Conservation (phyloP, 192 early-diverging fungal genomes). For the Phlyctochytrium arcticum region DNA sequence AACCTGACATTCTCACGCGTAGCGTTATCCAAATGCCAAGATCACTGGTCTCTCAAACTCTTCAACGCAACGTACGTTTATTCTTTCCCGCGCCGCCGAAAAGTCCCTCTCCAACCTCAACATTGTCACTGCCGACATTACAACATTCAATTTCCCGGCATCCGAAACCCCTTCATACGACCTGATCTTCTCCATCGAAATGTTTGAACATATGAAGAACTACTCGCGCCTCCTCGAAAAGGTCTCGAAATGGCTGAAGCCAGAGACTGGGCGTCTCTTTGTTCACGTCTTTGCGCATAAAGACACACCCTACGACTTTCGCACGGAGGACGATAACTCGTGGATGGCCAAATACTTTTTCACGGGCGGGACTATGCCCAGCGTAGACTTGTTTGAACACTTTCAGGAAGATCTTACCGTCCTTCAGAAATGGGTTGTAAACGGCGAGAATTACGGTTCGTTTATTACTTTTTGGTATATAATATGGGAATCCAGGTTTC, state of each 20-base stretch:
- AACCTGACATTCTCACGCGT: background rate
- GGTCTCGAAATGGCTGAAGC: conserved; percentile 52
- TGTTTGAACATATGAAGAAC: conserved; percentile 70
- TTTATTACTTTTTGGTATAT: too few species aligned
- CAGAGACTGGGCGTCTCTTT: conserved; percentile 56
- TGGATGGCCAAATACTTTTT: conserved; percentile 62
- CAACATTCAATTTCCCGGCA: too few species aligned
- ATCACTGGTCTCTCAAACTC: conserved; percentile 63
- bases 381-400: conserved; percentile 51
- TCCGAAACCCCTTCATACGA: too few species aligned
- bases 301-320: conserved; percentile 56
- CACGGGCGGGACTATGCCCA: conserved; percentile 56
- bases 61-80: conserved; percentile 47
- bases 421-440: conserved; percentile 55
- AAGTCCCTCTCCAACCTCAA: conserved; percentile 49
- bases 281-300: conserved; percentile 60
- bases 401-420: conserved; percentile 57
- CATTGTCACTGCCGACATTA: conserved; percentile 56
- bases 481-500: too few species aligned
- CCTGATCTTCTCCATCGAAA: conserved; percentile 53
- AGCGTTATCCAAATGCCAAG: conserved; percentile 52
- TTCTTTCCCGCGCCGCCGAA: conserved; percentile 31
- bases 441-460: conserved; percentile 51
- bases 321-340: conserved; percentile 44
- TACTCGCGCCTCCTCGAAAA: conserved; percentile 51